Evolutionary conservation across 2,329 filamentous ascomycete genomes (phyloP).

Genomic region (Aureobasidium namibiae): DNA sequence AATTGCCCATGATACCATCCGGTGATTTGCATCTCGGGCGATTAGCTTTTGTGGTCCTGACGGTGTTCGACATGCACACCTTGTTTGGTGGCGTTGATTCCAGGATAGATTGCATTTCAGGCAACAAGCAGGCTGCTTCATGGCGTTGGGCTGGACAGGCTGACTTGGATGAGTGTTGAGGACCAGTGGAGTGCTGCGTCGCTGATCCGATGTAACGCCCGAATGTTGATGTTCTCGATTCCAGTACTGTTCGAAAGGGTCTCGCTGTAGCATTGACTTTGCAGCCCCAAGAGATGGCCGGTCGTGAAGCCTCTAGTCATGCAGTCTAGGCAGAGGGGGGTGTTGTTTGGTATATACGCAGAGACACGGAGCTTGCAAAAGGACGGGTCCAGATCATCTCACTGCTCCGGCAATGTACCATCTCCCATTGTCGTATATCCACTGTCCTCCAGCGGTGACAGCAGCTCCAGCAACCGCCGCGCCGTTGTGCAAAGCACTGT

Average conservation of each 20-base stretch:
- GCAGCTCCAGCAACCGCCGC: not conserved
- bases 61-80: too few species aligned
- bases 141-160: too few species aligned
- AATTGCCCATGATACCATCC: too few species aligned
- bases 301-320: not conserved
- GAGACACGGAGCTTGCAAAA: not conserved
- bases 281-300: not conserved
- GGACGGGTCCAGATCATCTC: not conserved
- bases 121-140: too few species aligned
- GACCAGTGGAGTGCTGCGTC: not conserved
- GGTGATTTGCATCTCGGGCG: not conserved
- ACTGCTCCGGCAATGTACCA: slow-evolving; percentile 6
- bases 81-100: too few species aligned
- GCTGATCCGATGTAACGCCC: not conserved
- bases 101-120: too few species aligned
- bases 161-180: too few species aligned
- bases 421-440: not conserved
- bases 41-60: not conserved
- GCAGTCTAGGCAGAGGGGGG: not conserved
- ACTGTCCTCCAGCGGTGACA: not conserved
- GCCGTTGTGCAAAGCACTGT: not conserved
- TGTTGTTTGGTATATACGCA: not conserved
- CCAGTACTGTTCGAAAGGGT: not conserved
- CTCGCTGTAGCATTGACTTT: not conserved
- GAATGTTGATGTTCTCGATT: not conserved